phyloP scores from a whole-genome alignment of 208 protist genomes.

The Leishmania guyanensis region DNA sequence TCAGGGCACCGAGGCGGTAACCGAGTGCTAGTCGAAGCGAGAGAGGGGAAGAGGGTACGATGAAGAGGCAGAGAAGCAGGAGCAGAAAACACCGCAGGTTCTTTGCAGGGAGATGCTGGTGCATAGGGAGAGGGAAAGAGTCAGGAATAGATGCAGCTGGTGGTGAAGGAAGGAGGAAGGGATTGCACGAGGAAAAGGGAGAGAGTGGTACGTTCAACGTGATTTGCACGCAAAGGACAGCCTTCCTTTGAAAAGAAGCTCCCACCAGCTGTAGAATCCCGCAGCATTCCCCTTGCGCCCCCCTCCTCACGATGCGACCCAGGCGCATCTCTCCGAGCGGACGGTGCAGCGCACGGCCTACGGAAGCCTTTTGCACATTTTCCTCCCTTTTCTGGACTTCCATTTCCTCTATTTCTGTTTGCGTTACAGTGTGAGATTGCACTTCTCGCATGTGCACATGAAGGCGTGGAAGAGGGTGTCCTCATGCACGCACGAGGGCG shows the following conservation, averaged over 20 bases:
- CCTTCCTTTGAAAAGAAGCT: not conserved
- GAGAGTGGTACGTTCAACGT: not conserved
- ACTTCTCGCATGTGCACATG: not conserved
- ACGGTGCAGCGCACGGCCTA: not conserved
- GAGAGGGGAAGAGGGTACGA: not conserved
- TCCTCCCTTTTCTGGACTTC: not conserved
- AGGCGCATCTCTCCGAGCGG: not conserved
- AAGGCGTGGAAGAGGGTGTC: not conserved
- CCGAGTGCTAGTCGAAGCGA: not conserved
- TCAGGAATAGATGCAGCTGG: not conserved
- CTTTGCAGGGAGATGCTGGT: not conserved
- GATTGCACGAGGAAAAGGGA: not conserved
- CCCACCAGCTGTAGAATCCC: not conserved
- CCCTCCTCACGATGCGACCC: not conserved
- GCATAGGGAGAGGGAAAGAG: not conserved
- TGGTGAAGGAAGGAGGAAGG: not conserved
- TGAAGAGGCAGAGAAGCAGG: not conserved
- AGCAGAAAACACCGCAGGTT: not conserved
- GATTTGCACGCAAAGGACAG: not conserved
- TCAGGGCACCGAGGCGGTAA: not conserved
- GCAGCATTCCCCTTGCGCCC: not conserved
- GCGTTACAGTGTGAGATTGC: not conserved
- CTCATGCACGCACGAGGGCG: not conserved
- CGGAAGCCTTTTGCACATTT: not conserved
- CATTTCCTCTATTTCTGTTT: not conserved